Evolutionary conservation across 305 asterid species (phyloP).

Genomic region (Lippia alba): DNA sequence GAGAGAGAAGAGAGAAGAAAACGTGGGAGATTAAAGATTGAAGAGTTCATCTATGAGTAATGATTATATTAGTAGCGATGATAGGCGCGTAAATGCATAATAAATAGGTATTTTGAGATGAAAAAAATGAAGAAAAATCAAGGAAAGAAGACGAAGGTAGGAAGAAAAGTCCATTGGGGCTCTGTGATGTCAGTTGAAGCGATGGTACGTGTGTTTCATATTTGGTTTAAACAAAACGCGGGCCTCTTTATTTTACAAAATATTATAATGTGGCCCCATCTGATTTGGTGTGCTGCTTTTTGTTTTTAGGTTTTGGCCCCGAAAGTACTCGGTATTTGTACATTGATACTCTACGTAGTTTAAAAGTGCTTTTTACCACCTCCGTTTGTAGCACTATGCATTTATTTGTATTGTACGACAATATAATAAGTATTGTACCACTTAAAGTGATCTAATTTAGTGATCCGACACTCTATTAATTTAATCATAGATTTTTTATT

Average conservation of each 20-base stretch:
- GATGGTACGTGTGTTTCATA: slow-evolving; percentile 8
- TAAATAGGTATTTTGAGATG: neutral
- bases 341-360: too few species aligned
- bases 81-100: slow-evolving; percentile 10
- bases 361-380: too few species aligned
- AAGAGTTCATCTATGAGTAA: slow-evolving; percentile 8
- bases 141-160: slow-evolving; percentile 28
- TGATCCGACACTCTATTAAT: too few species aligned
- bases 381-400: too few species aligned
- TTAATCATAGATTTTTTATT: too few species aligned
- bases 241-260: too few species aligned
- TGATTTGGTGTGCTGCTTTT: neutral
- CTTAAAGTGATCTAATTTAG: too few species aligned
- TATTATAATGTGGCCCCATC: neutral
- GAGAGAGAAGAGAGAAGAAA: slow-evolving; percentile 9
- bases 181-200: slow-evolving; percentile 16
- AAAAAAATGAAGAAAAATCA: slow-evolving; percentile 30
- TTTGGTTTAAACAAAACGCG: slow-evolving; percentile 22
- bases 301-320: neutral
- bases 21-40: slow-evolving; percentile 29
- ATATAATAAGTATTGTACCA: too few species aligned
- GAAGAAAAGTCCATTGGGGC: slow-evolving; percentile 37
- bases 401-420: too few species aligned
- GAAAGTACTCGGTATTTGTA: neutral
- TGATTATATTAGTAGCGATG: neutral